These are phyloP conservation scores for Malassezia furfur DNA, from an alignment of 1,284 basidiomycete species.

Conservation along the genomic window DNA sequence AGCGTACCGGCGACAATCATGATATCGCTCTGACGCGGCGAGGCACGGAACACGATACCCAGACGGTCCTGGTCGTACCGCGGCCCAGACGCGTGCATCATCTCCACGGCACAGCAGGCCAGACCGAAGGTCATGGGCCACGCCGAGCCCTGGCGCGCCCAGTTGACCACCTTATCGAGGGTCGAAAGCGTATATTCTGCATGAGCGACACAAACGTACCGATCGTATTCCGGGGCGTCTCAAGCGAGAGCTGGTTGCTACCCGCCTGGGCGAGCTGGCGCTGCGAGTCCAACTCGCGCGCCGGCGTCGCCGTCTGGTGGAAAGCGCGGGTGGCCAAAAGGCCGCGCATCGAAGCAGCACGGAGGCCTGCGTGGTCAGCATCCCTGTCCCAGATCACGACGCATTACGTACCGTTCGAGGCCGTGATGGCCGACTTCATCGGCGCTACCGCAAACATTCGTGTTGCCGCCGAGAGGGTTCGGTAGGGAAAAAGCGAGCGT, in stretches of 20 bases:
- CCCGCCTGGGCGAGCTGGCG: constrained; percentile 16
- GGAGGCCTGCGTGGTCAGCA: not conserved
- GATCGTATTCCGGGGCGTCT: constrained; percentile 78
- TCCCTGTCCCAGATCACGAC: not conserved
- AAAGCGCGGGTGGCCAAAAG: constrained; percentile 6
- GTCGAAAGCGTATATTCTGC: constrained; percentile 92
- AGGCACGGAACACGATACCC: constrained; percentile 95
- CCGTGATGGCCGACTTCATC: constrained; percentile 9
- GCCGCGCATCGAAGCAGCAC: not conserved
- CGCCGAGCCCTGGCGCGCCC: constrained; percentile 94
- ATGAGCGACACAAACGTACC: constrained; percentile 56
- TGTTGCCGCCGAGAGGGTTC: not conserved
- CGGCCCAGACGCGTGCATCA: constrained; percentile 85
- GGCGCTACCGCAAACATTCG: constrained; percentile 10
- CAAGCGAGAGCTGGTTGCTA: constrained; percentile 56
- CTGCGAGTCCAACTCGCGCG: constrained; percentile 7
- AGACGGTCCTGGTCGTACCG: constrained; percentile 97
- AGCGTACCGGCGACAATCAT: constrained; percentile 99
- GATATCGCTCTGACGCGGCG: constrained; percentile 91
- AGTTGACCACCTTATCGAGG: constrained; percentile 92
- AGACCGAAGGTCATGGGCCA: constrained; percentile 99
- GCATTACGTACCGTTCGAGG: constrained; percentile 6
- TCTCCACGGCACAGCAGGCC: constrained; percentile 94
- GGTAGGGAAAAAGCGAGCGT: not conserved
- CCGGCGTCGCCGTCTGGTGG: constrained; percentile 4